phyloP scores from a whole-genome alignment of 495 filamentous ascomycete species.

The Copromyces sp. region DNA sequence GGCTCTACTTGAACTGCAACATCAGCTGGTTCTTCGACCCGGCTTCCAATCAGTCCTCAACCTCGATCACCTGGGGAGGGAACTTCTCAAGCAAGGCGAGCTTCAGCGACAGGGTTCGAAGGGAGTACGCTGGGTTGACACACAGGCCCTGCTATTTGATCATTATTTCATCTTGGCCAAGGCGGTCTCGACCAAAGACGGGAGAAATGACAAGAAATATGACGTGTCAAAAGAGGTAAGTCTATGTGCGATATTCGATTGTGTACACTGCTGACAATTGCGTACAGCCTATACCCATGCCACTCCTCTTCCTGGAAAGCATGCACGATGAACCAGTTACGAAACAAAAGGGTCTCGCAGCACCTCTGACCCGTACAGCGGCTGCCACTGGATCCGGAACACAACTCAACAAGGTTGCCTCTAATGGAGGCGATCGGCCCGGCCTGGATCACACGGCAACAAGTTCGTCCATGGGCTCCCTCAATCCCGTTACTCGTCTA shows the following conservation, averaged over 20 bases:
- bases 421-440: slow-evolving; percentile 41
- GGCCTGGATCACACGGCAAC: slow-evolving; percentile 57
- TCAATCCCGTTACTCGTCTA: slow-evolving; percentile 38
- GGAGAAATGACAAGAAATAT: slow-evolving; percentile 70
- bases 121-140: slow-evolving; percentile 83
- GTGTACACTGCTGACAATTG: slow-evolving; percentile 4
- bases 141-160: slow-evolving; percentile 87
- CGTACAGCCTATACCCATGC: slow-evolving; percentile 83
- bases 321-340: slow-evolving; percentile 82
- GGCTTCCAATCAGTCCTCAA: slow-evolving; percentile 88
- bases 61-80: slow-evolving; percentile 80
- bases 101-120: slow-evolving; percentile 80
- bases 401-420: slow-evolving; percentile 40
- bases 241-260: background rate
- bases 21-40: slow-evolving; percentile 71
- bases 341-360: slow-evolving; percentile 75
- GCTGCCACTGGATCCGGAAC: slow-evolving; percentile 38
- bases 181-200: slow-evolving; percentile 55
- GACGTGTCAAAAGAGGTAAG: slow-evolving; percentile 87
- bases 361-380: slow-evolving; percentile 44
- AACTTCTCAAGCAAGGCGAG: slow-evolving; percentile 82
- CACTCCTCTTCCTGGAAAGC: slow-evolving; percentile 83
- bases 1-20: slow-evolving; percentile 72
- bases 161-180: slow-evolving; percentile 95
- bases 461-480: slow-evolving; percentile 31